phyloP scores from a whole-genome alignment of 1,284 basidiomycete species.

The Termitomyces sp. region DNA sequence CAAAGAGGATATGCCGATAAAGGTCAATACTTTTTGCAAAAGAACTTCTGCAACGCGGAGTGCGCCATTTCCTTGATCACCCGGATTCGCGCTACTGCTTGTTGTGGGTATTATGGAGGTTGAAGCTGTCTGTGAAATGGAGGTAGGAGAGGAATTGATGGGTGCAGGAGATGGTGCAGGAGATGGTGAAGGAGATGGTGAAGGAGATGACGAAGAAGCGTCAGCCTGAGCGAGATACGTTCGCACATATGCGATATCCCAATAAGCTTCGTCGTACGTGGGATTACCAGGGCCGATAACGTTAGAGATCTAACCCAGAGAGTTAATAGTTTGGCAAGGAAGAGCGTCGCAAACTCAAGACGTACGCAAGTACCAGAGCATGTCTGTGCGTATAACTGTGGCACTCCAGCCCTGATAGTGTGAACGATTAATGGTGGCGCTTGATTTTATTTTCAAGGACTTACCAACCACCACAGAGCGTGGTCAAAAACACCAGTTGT shows the following conservation, averaged over 20 bases:
- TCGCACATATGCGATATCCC: constrained; percentile 37
- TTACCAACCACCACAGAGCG: constrained; percentile 50
- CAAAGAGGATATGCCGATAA: not conserved
- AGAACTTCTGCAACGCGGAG: not conserved
- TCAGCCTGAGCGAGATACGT: constrained; percentile 24
- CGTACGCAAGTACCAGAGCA: constrained; percentile 35
- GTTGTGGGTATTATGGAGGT: not conserved
- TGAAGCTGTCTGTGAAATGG: too few species aligned
- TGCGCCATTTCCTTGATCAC: not conserved
- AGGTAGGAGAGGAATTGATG: not conserved
- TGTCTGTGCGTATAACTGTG: constrained; percentile 34
- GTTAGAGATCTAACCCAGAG: constrained; percentile 26
- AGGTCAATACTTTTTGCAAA: not conserved
- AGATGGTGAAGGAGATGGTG: too few species aligned
- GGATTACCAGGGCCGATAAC: constrained; percentile 34
- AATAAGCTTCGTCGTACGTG: constrained; percentile 45
- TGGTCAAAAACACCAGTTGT: constrained; percentile 46
- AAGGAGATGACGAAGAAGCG: not conserved
- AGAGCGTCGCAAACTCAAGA: not conserved
- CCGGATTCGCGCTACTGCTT: not conserved
- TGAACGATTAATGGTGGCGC: not conserved
- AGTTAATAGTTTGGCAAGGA: not conserved
- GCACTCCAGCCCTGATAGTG: constrained; percentile 50
- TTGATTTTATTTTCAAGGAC: constrained; percentile 3
- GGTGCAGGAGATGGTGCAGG: too few species aligned